Evolutionary conservation across 495 filamentous ascomycete species (phyloP).

Genomic region (Annulohypoxylon bovei): DNA sequence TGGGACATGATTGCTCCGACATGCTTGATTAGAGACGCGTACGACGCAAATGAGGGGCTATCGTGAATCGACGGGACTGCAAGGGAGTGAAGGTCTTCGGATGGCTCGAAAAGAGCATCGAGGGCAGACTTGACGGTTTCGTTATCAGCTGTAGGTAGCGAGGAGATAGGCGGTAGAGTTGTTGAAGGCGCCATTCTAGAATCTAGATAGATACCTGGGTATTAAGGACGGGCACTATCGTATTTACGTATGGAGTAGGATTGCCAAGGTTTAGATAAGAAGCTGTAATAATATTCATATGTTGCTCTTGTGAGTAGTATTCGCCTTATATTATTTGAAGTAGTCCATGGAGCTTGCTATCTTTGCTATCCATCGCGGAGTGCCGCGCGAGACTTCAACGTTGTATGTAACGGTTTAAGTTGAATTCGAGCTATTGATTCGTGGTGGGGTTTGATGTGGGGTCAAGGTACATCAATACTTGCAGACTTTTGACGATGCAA

Average conservation of each 20-base stretch:
- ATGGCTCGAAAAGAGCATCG: slow-evolving; percentile 89
- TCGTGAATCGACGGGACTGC: slow-evolving; percentile 71
- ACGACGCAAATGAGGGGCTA: slow-evolving; percentile 40
- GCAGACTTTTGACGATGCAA: not conserved
- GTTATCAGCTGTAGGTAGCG: slow-evolving; percentile 29
- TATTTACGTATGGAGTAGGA: not conserved
- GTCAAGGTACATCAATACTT: not conserved
- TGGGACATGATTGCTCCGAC: slow-evolving; percentile 30
- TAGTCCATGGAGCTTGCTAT: not conserved
- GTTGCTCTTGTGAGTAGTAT: not conserved
- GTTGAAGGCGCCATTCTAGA: slow-evolving; percentile 21
- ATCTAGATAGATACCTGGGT: not conserved
- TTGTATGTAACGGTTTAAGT: not conserved
- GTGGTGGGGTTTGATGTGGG: slow-evolving; percentile 2
- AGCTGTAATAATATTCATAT: too few species aligned
- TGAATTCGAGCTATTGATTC: not conserved
- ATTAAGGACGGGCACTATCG: not conserved
- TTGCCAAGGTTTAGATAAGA: not conserved
- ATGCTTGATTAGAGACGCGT: slow-evolving; percentile 32
- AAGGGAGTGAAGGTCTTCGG: slow-evolving; percentile 75
- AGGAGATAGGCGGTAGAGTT: slow-evolving; percentile 35
- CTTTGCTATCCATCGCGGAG: not conserved
- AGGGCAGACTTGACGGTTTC: slow-evolving; percentile 60
- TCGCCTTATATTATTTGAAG: not conserved
- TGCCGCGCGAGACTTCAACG: not conserved